Evolutionary conservation across 352 stramenopile genomes (phyloP).

Genomic region (Phytophthora colocasiae): DNA sequence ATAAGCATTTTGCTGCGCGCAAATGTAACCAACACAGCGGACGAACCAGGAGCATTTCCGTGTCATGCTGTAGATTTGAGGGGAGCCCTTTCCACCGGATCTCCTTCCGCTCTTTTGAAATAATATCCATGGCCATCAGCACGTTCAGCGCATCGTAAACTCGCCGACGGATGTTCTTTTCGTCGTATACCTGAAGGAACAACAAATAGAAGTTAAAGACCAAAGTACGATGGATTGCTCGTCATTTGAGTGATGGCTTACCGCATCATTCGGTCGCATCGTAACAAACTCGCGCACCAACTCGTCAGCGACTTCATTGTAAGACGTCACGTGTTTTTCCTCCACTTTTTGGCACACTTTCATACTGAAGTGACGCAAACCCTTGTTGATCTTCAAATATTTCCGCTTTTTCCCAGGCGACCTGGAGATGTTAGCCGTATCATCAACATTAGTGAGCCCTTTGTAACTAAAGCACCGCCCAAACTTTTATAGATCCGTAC

Average conservation of each 20-base stretch:
- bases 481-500: conserved; percentile 38
- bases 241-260: conserved; percentile 28
- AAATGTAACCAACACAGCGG: neutral
- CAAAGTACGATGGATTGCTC: neutral
- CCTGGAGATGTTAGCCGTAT: conserved; percentile 30
- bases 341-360: conserved; percentile 98
- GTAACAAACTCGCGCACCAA: conserved; percentile 91
- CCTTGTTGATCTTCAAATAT: conserved; percentile 91
- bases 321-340: conserved; percentile 95
- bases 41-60: conserved; percentile 85
- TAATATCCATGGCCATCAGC: conserved; percentile 98
- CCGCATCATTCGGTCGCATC: conserved; percentile 81
- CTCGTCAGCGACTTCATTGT: conserved; percentile 96
- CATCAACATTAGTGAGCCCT: conserved; percentile 4
- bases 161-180: conserved; percentile 96
- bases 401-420: conserved; percentile 80
- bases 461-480: neutral
- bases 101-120: conserved; percentile 96
- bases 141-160: conserved; percentile 98
- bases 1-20: neutral
- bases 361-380: conserved; percentile 95
- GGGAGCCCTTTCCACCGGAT: conserved; percentile 89
- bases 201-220: conserved; percentile 2
- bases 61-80: conserved; percentile 85
- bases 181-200: conserved; percentile 83